phyloP scores from a whole-genome alignment of 495 filamentous ascomycete species.

The Cairneyella variabilis region DNA sequence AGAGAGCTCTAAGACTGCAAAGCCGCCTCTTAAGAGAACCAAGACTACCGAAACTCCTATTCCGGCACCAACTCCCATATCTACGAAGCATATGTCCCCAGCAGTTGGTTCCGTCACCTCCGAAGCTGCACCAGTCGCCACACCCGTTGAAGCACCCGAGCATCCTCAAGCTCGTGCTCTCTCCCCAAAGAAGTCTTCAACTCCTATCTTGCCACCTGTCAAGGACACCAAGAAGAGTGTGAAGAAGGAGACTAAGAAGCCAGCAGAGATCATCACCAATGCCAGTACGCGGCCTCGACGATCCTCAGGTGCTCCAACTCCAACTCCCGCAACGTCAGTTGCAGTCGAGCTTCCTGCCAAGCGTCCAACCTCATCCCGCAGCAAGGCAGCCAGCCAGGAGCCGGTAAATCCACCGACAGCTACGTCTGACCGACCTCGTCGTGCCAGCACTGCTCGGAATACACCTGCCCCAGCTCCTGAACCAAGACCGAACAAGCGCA shows the following conservation, averaged over 20 bases:
- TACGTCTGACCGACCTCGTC: conserved; percentile 49
- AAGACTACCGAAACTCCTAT: conserved; percentile 56
- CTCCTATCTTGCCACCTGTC: conserved; percentile 47
- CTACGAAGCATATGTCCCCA: conserved; percentile 15
- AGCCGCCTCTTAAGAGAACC: conserved; percentile 44
- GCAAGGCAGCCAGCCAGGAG: conserved; percentile 47
- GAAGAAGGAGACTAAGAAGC: conserved; percentile 31
- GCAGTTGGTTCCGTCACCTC: not conserved
- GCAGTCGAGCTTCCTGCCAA: conserved; percentile 16
- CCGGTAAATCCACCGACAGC: conserved; percentile 36
- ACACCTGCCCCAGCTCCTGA: conserved; percentile 45
- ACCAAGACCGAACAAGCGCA: conserved; percentile 32
- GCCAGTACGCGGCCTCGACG: conserved; percentile 13
- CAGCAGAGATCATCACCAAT: conserved; percentile 11
- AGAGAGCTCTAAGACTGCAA: conserved; percentile 23
- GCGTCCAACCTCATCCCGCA: conserved; percentile 38
- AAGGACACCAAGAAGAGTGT: conserved; percentile 35
- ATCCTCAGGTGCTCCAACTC: conserved; percentile 8
- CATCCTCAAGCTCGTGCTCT: conserved; percentile 29
- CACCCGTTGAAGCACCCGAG: conserved; percentile 3
- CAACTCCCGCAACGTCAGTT: conserved; percentile 15
- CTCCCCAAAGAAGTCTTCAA: conserved; percentile 46
- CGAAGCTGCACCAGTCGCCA: not conserved
- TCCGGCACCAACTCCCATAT: conserved; percentile 34
- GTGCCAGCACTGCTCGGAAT: conserved; percentile 53